Base-by-base conservation (phyloP, 768 basidiomycete genomes). In the Thelephora aurantiotincta region DNA sequence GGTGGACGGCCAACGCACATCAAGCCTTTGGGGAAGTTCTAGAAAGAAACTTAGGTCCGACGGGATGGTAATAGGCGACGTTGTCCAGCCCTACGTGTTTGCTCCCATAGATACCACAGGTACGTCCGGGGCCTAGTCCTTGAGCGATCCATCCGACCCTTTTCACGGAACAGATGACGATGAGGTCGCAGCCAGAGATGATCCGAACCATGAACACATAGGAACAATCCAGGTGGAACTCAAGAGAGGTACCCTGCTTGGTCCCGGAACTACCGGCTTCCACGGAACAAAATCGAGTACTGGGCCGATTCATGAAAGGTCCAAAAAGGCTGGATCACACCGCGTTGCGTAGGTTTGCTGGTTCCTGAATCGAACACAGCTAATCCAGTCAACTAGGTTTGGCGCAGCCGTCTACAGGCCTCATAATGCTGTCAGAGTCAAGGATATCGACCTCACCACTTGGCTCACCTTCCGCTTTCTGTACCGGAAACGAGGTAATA, bases 1-100 rank as follows among this genome's bases (percentile, higher is more conserved):
- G 19, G 47, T 51, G 50, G 55, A 54, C 35, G 55, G 55, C 1
- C 38, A 47, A 13, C 44, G 50, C n/a, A 53, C 54, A 48, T 51
- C 47, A 6, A 4, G 42, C 48, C 6, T 16, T 44, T 5, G 49
- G 45, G n/a, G 50, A 11, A 14, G 6, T 35, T 35, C 26, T 9
- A 30, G 4, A 9, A 30, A 30, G 26, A 30, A 30, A 30, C 9
- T 30, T 4, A 30, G 26, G 6, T 50, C 13, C 19, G 13, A 18
- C 38, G 19, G 19, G 6, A 4, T n/a, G 13, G 19, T 13, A 26
- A 16, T 12, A 45, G 51, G 36, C 12, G 47, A 49, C 38, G 46
- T 47, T 30, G 37, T 33, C 11, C 50, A 48, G 6, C 53, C 53
- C 16, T 47, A 43, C 11, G 48, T 46, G 1, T 54, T 41, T 14